A percentile compares a stretch with the other conserved stretches of the same genome.
Conservation (phyloP, 345 rosid species). For the Carallia pectinifolia region DNA sequence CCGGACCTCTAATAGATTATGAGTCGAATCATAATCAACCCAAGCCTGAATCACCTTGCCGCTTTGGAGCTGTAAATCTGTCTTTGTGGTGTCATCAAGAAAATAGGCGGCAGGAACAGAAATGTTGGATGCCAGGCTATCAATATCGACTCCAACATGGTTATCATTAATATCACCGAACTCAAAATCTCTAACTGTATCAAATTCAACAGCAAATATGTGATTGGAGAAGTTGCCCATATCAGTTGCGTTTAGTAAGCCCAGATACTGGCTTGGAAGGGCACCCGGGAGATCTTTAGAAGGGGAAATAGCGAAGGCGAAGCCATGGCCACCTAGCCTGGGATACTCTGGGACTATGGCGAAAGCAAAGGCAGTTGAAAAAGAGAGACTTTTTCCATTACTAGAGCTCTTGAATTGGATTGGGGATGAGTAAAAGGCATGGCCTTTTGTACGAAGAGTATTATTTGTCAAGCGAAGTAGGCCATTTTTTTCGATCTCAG, state of each 20-base stretch:
- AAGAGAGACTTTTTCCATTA: conserved; percentile 46
- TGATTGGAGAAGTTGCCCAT: conserved; percentile 52
- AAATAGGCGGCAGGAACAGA: conserved; percentile 61
- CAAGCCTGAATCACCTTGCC: conserved; percentile 66
- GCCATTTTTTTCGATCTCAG: conserved; percentile 53
- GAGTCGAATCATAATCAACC: conserved; percentile 75
- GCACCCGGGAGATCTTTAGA: conserved; percentile 44
- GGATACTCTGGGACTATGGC: conserved; percentile 65
- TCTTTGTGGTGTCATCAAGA: conserved; percentile 36
- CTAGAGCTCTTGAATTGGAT: conserved; percentile 50
- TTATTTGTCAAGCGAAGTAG: conserved; percentile 57
- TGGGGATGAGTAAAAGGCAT: conserved; percentile 73
- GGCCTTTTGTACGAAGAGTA: conserved; percentile 54
- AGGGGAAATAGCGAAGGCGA: conserved; percentile 67
- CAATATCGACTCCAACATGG: conserved; percentile 79
- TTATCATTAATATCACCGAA: conserved; percentile 68
- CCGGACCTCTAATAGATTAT: conserved; percentile 56
- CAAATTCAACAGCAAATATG: conserved; percentile 82
- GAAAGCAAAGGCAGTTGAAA: conserved; percentile 80
- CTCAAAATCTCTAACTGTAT: conserved; percentile 68
- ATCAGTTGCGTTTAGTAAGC: conserved; percentile 54
- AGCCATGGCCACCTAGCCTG: conserved; percentile 76
- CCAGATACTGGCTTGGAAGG: conserved; percentile 68
- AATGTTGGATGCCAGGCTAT: conserved; percentile 51
- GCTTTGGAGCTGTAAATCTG: conserved; percentile 43